Base-by-base conservation (phyloP, 805 yeast genomes). In the Saccharomycopsis selenospora region DNA sequence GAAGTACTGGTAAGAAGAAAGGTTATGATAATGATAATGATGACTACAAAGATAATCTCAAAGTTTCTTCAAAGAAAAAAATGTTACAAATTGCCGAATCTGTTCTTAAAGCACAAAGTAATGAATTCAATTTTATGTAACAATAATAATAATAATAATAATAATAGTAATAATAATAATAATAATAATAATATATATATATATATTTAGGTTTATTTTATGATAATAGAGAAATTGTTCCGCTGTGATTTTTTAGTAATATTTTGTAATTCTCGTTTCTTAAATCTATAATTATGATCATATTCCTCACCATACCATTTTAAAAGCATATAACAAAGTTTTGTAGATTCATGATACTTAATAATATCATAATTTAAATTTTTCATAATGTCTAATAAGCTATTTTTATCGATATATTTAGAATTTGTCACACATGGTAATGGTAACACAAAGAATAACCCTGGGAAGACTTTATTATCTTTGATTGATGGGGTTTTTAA, bases 361-460 rank as follows among this genome's bases (percentile, higher is more conserved):
- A 71, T 44, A 29, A 68, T 52, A 5, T 49, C 52, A 54, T 79
- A 88, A 0, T 96, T 96, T n/a, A 87, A 64, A 0, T 51, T 28
- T 77, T 83, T 73, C 10, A 89, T 72, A 1, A 63, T 61, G 1
- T 61, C 55, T 40, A 77, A 24, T 6, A 76, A 65, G 23, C 61
- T 63, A 0, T 59, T 60, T 36, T 70, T 68, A 53, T 76, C 74
- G 62, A 82, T 78, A 61, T 90, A 91, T 41, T 98, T 70, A 0
- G 97, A 89, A 61, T 91, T 90, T 6, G 68, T 62, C 1, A 87
- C 69, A 61, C 99, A 91, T 0, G 98, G 96, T 29, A 85, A 69
- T 0, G 99, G 99, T 3, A 91, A 66, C 4, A 91, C 98, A 10
- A 91, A 63, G 59, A 91, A 90, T 3, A 89, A 62, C 28, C 70